Evolutionary conservation across 2,329 filamentous ascomycete species (phyloP), one percentile per base, ranked within the genome.

Genomic region (Xylaria polymorpha): DNA sequence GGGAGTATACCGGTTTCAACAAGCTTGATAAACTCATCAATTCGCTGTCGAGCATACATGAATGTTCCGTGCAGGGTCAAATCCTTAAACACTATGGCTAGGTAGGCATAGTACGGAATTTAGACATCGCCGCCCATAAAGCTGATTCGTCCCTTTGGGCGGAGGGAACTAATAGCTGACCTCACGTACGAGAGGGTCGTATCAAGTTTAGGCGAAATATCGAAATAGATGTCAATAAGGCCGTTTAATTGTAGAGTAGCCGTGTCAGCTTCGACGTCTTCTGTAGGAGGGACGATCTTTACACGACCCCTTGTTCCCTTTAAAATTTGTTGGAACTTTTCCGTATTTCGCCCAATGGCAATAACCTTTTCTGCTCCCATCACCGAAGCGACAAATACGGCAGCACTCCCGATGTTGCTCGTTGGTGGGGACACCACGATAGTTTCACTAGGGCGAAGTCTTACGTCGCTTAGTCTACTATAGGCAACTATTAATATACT

Each of bases 291-390:
- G 48, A 50, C 22, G 29, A 7, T 50, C 48, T 29, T 50, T 22
- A 50, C 22, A 29, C 48, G 22, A 29, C 2, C 7, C 2, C 22
- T 1, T 18, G 48, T 50, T 50, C 22, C 22, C 48, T 50, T 22
- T 10, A 50, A 12, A 9, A 50, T 29, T 29, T 18, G 12, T 9
- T 8, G 12, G 22, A 50, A 22, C 25, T 50, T 50, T 18, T 29
- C 22, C 12, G 48, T 29, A 12, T 50, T 50, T 7, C 20, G 22
- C 3, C 46, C 46, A 20, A 50, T 50, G 4, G 46, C 46, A 15
- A 50, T 29, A 29, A 50, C 46, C 20, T 50, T 50, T 50, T 10
- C 46, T 8, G 46, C 46, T 29, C 46, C 46, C 46, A 50, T 50
- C 4, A 20, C 46, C 7, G 25, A 50, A 25, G 46, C 46, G 22